These are phyloP conservation scores for Chrysanthemum makinoi DNA, from an alignment of 129 eudicot genomes.

Conservation along the genomic window DNA sequence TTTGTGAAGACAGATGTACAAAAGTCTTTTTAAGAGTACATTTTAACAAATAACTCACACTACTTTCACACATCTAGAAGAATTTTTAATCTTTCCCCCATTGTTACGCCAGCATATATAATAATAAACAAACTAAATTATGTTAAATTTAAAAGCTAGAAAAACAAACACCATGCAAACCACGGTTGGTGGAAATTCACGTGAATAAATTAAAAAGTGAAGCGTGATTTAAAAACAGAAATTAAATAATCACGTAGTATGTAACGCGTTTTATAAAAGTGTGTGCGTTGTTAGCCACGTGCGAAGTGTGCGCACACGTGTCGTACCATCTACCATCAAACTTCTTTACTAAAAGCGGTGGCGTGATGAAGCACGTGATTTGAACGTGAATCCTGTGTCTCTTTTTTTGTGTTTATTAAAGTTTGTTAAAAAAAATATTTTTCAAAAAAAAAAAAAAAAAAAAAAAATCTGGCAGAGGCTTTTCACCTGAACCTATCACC, in stretches of 20 bases:
- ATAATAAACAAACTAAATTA: no score
- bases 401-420: not conserved
- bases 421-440: no score
- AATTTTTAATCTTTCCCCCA: no score
- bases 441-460: no score
- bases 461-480: no score
- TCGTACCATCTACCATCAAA: slow-evolving; percentile 2
- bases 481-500: no score
- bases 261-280: slow-evolving; percentile 10
- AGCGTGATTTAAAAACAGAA: slow-evolving; percentile 9
- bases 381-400: slow-evolving; percentile 16
- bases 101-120: no score
- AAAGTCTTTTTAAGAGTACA: no score
- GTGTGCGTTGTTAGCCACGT: slow-evolving; percentile 9
- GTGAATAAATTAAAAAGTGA: slow-evolving; percentile 22
- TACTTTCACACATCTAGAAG: no score
- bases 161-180: slow-evolving; percentile 13
- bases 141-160: no score
- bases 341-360: slow-evolving; percentile 13
- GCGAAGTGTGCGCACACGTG: slow-evolving; percentile 15
- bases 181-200: slow-evolving; percentile 27
- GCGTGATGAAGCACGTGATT: slow-evolving; percentile 22
- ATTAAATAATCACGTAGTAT: slow-evolving; percentile 14
- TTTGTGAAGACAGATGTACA: no score
- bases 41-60: no score